Evolutionary conservation across 257 asterid species (phyloP).

Genomic region (Agastache rugosa): DNA sequence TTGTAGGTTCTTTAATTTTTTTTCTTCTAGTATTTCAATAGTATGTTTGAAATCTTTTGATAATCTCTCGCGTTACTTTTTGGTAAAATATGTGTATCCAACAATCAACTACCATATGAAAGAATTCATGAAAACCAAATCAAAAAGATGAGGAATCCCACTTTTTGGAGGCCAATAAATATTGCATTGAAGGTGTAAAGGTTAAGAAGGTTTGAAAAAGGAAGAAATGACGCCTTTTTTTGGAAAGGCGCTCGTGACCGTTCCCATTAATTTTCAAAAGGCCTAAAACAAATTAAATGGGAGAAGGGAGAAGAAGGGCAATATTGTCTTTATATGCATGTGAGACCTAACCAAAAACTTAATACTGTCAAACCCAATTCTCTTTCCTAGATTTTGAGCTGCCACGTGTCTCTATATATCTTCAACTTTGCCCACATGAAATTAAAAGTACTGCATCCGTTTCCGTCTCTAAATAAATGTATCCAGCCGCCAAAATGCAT

Average conservation of each 20-base stretch:
- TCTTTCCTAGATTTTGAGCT: not conserved
- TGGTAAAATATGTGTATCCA: not conserved
- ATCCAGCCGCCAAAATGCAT: no score
- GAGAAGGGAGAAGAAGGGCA: not conserved
- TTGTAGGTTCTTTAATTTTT: no score
- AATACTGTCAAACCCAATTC: constrained; percentile 40
- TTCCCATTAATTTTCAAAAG: constrained; percentile 16
- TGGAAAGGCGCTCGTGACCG: constrained; percentile 45
- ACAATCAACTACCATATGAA: constrained; percentile 22
- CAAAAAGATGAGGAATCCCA: constrained; percentile 19
- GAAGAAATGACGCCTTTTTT: constrained; percentile 12
- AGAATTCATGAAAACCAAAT: constrained; percentile 5
- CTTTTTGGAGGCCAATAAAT: constrained; percentile 31
- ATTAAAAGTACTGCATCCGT: no score
- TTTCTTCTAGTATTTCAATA: no score
- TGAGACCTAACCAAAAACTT: constrained; percentile 52
- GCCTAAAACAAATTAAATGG: constrained; percentile 18
- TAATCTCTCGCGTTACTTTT: not conserved
- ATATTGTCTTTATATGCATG: constrained; percentile 37
- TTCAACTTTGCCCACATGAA: no score
- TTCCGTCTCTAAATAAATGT: no score
- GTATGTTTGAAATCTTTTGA: not conserved
- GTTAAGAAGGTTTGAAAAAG: not conserved
- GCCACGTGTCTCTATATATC: constrained; percentile 17
- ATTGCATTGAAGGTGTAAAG: constrained; percentile 47